Conservation (phyloP, 2,329 filamentous ascomycete species). For the Ilyonectria sp. region DNA sequence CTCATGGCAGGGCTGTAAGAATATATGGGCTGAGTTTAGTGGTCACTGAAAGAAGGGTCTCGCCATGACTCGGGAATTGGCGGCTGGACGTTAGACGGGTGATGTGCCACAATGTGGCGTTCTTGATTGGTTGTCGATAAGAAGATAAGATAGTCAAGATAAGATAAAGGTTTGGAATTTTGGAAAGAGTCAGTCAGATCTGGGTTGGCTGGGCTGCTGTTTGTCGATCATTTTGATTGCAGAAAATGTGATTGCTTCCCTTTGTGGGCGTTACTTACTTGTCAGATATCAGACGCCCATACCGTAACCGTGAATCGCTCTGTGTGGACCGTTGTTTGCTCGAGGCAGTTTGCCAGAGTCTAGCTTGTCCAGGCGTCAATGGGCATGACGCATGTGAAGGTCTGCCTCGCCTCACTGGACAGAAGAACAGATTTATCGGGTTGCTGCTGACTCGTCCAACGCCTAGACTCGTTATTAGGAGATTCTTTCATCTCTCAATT, state of each 20-base stretch:
- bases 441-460: background rate
- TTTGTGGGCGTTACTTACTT: background rate
- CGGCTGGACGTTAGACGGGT: constrained; percentile 28
- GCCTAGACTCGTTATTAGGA: background rate
- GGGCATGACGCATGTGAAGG: constrained; percentile 40
- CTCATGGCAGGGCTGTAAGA: constrained; percentile 39
- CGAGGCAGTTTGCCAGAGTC: background rate
- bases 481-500: no score
- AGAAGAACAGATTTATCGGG: background rate
- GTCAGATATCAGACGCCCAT: background rate
- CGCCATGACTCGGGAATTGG: constrained; percentile 35
- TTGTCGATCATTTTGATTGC: constrained; percentile 12
- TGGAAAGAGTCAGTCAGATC: background rate
- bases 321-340: background rate
- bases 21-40: constrained; percentile 20
- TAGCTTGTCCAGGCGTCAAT: constrained; percentile 30
- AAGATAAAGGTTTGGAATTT: background rate
- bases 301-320: no score
- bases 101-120: constrained; percentile 37
- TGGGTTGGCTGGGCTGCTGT: constrained; percentile 12
- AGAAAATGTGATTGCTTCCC: background rate
- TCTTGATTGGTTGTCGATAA: constrained; percentile 29
- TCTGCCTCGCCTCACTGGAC: background rate
- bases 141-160: background rate
- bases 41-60: constrained; percentile 25